A percentile compares a stretch with the other conserved stretches of the same genome.
Conservation (phyloP, 1,284 basidiomycete genomes). For the Austroboletus niveus region DNA sequence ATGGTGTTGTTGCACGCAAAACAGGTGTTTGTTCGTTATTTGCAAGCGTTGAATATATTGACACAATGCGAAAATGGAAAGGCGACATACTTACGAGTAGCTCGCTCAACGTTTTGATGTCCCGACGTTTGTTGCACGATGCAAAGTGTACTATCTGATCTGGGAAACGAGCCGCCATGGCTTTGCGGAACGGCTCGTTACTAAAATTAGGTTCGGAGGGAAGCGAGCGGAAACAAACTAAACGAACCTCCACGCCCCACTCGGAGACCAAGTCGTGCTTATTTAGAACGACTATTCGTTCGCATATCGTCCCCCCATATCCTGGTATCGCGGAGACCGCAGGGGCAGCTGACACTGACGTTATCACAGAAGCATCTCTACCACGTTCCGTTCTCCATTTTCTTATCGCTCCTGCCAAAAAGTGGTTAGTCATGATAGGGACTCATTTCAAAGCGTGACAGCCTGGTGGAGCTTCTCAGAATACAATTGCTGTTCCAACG, state of each 20-base stretch:
- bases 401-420: slow-evolving; percentile 50
- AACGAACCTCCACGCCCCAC: slow-evolving; percentile 77
- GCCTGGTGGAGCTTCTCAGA: neutral
- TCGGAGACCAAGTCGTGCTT: slow-evolving; percentile 90
- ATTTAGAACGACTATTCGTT: slow-evolving; percentile 89
- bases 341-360: slow-evolving; percentile 18
- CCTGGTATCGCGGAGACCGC: slow-evolving; percentile 13
- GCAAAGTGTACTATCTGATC: slow-evolving; percentile 67
- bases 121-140: slow-evolving; percentile 63
- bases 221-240: slow-evolving; percentile 8
- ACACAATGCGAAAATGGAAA: slow-evolving; percentile 5
- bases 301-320: slow-evolving; percentile 48
- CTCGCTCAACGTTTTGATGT: slow-evolving; percentile 61
- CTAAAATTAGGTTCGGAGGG: slow-evolving; percentile 6
- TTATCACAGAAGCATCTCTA: slow-evolving; percentile 42
- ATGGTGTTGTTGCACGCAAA: slow-evolving; percentile 2
- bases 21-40: neutral
- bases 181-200: slow-evolving; percentile 63
- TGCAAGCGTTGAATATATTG: slow-evolving; percentile 1
- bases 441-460: slow-evolving; percentile 15
- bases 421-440: slow-evolving; percentile 18
- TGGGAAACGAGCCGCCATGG: slow-evolving; percentile 66
- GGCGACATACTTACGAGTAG: slow-evolving; percentile 67
- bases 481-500: slow-evolving; percentile 6
- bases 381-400: slow-evolving; percentile 66